A percentile compares a stretch with the other conserved stretches of the same genome.
These are phyloP conservation scores for Wallemia hederae DNA, from an alignment of 1,284 basidiomycete genomes.

Conservation along the genomic window DNA sequence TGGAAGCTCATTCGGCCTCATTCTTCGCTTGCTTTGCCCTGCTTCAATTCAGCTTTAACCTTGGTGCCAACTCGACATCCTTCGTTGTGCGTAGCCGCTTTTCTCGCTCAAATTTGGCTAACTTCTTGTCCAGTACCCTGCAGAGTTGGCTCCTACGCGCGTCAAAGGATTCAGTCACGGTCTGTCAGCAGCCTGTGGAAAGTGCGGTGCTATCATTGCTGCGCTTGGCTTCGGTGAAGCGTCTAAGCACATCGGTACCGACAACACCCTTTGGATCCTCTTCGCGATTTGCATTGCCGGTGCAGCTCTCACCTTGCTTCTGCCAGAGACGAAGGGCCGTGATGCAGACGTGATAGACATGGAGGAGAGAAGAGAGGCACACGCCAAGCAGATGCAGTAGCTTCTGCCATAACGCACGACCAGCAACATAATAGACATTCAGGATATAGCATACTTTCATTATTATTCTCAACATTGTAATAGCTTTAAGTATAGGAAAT, in stretches of 20 bases:
- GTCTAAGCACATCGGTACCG: conserved; percentile 6
- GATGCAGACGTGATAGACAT: neutral
- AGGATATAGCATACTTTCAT: neutral
- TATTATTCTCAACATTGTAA: neutral
- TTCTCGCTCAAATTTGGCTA: too few relatives aligned
- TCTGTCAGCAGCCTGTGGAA: conserved; percentile 20
- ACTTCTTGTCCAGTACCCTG: too few relatives aligned
- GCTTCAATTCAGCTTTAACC: conserved; percentile 15
- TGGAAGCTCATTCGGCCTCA: conserved; percentile 3
- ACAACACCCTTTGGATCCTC: conserved; percentile 6
- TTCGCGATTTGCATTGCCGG: neutral
- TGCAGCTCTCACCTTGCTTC: neutral
- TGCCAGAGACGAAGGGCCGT: neutral
- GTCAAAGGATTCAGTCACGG: conserved; percentile 22
- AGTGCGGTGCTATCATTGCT: conserved; percentile 21
- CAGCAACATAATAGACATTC: neutral
- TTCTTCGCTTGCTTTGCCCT: conserved; percentile 11
- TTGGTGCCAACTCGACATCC: conserved; percentile 32
- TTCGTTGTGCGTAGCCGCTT: too few relatives aligned
- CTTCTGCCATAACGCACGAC: neutral
- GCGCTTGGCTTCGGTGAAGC: conserved; percentile 17
- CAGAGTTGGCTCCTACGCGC: conserved; percentile 18
- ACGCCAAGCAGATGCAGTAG: neutral
- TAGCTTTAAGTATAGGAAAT: neutral
- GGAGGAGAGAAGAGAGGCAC: neutral